phyloP scores from a whole-genome alignment of 2,329 filamentous ascomycete genomes.

The Domatiomyces catenatus region DNA sequence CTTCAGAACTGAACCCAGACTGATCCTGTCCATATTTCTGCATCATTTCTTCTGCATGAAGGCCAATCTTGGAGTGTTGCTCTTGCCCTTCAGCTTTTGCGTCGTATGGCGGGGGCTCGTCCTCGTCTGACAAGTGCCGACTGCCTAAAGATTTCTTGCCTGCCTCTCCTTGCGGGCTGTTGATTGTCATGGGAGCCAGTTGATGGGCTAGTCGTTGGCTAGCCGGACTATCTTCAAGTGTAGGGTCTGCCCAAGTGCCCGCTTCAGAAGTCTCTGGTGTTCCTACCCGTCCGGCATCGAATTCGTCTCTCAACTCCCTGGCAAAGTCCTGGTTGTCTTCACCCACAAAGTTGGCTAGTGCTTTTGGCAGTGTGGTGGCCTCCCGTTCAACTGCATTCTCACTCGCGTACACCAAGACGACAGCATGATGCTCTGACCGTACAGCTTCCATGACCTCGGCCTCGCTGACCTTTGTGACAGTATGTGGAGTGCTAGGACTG shows the following conservation, averaged over 20 bases:
- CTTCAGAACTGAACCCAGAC: not conserved
- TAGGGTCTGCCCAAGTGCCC: not conserved
- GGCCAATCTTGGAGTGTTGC: constrained; percentile 17
- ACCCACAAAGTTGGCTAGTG: constrained; percentile 31
- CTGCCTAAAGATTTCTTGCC: constrained; percentile 5
- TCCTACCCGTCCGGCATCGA: not conserved
- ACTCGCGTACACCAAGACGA: constrained; percentile 45
- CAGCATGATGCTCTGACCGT: constrained; percentile 35
- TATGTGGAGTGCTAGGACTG: constrained; percentile 19
- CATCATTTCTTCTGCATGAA: constrained; percentile 14
- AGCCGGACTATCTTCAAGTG: not conserved
- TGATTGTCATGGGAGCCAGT: constrained; percentile 16
- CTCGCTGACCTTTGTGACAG: constrained; percentile 30
- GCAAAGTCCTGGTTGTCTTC: constrained; percentile 32
- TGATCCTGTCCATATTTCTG: constrained; percentile 11
- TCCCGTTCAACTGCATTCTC: constrained; percentile 28
- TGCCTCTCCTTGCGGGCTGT: constrained; percentile 11
- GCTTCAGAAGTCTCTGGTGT: constrained; percentile 2
- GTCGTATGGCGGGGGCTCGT: constrained; percentile 21
- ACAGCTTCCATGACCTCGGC: constrained; percentile 41
- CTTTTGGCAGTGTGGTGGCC: constrained; percentile 16
- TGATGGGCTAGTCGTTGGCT: constrained; percentile 5
- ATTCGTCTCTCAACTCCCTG: constrained; percentile 12
- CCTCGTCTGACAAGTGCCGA: constrained; percentile 5
- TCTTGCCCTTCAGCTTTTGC: constrained; percentile 28